phyloP scores from a whole-genome alignment of 2,329 filamentous ascomycete species.

The Hortaea werneckii region DNA sequence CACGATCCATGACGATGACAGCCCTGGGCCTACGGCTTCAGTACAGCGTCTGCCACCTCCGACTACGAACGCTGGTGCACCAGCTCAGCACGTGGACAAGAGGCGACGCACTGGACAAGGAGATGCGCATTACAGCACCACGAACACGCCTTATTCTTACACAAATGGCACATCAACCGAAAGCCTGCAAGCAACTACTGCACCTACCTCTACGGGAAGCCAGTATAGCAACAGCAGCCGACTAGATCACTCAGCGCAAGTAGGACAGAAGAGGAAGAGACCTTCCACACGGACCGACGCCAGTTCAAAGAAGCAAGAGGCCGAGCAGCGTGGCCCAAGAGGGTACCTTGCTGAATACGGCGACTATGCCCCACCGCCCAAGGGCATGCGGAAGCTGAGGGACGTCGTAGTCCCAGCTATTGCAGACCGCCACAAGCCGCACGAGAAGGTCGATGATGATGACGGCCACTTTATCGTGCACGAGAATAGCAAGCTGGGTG shows the following conservation, averaged over 20 bases:
- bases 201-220: slow-evolving; percentile 68
- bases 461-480: slow-evolving; percentile 95
- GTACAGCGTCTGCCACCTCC: slow-evolving; percentile 13
- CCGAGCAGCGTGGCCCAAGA: slow-evolving; percentile 15
- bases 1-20: slow-evolving; percentile 41
- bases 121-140: slow-evolving; percentile 21
- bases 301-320: slow-evolving; percentile 23
- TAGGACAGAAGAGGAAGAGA: slow-evolving; percentile 86
- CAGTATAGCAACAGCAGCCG: slow-evolving; percentile 50
- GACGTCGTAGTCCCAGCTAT: slow-evolving; percentile 49
- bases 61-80: slow-evolving; percentile 14
- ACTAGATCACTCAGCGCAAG: slow-evolving; percentile 49
- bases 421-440: slow-evolving; percentile 33
- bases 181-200: slow-evolving; percentile 61
- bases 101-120: slow-evolving; percentile 52
- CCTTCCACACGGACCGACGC: slow-evolving; percentile 50
- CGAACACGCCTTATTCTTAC: slow-evolving; percentile 60
- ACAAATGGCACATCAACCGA: slow-evolving; percentile 53
- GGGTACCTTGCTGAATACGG: slow-evolving; percentile 30
- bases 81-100: slow-evolving; percentile 54
- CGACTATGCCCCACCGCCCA: slow-evolving; percentile 76
- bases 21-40: slow-evolving; percentile 13
- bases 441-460: slow-evolving; percentile 79
- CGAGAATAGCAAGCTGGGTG: slow-evolving; percentile 74
- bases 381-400: slow-evolving; percentile 81